phyloP scores from a whole-genome alignment of 164 flowering plant species.

The grape (Vitis vinifera) region DNA sequence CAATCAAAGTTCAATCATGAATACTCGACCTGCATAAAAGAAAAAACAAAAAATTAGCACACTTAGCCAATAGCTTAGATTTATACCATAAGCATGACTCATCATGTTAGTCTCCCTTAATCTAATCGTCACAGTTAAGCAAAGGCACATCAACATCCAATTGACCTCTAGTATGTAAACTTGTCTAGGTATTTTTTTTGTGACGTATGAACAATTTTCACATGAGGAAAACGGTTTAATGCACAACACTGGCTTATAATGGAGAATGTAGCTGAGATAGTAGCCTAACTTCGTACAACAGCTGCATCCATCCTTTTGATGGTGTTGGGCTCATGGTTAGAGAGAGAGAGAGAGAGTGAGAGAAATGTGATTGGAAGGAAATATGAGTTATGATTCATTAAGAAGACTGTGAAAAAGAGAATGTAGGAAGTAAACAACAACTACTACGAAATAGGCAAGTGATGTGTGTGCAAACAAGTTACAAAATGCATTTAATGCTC shows the following conservation, averaged over 20 bases:
- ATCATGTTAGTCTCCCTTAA: conserved; percentile 63
- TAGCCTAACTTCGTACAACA: conserved; percentile 73
- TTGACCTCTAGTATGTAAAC: conserved; percentile 76
- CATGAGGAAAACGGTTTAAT: conserved; percentile 66
- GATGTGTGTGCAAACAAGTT: conserved; percentile 31
- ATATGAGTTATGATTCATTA: background rate
- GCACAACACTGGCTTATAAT: conserved; percentile 69
- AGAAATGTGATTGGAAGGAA: background rate
- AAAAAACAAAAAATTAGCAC: too few relatives aligned
- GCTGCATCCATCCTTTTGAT: conserved; percentile 29
- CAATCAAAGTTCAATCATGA: conserved; percentile 1
- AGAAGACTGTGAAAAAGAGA: conserved; percentile 17
- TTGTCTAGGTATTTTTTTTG: conserved; percentile 55
- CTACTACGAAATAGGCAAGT: conserved; percentile 24
- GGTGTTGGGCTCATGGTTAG: conserved; percentile 32
- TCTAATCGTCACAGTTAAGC: conserved; percentile 63
- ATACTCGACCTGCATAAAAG: background rate
- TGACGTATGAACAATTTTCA: conserved; percentile 70
- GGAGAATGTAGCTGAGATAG: conserved; percentile 74
- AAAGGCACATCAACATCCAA: conserved; percentile 67
- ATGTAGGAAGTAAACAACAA: conserved; percentile 22
- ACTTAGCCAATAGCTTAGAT: background rate
- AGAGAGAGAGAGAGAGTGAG: background rate
- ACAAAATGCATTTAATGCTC: conserved; percentile 39
- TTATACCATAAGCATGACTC: conserved; percentile 72